These are phyloP conservation scores for Nakazawaea ishiwadae DNA, from an alignment of 805 yeast genomes.

Conservation along the genomic window DNA sequence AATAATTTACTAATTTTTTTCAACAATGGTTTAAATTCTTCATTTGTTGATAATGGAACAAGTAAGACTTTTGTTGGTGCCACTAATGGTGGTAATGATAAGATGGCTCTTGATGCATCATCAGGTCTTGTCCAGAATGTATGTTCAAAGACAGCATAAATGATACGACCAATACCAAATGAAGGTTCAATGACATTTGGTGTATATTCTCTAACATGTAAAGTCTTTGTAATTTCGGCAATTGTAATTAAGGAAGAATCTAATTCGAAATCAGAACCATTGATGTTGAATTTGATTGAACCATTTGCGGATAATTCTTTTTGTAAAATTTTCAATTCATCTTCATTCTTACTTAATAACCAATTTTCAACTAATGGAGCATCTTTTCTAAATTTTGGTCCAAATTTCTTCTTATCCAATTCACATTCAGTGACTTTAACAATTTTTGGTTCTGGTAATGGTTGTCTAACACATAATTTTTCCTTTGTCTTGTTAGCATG, in stretches of 20 bases:
- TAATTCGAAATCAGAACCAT: constrained; percentile 67
- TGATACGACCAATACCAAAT: constrained; percentile 96
- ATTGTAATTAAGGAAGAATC: constrained; percentile 70
- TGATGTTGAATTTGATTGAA: constrained; percentile 61
- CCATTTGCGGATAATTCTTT: constrained; percentile 59
- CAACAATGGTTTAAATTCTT: constrained; percentile 72
- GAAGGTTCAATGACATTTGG: constrained; percentile 99
- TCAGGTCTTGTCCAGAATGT: constrained; percentile 93
- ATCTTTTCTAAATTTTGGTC: constrained; percentile 96
- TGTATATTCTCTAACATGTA: constrained; percentile 90
- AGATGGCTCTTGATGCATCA: constrained; percentile 71
- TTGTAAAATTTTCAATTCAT: constrained; percentile 74
- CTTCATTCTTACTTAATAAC: constrained; percentile 72
- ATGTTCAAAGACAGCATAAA: constrained; percentile 92
- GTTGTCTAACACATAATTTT: constrained; percentile 90
- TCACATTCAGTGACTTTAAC: constrained; percentile 83
- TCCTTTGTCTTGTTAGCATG: constrained; percentile 94
- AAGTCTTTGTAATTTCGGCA: constrained; percentile 72
- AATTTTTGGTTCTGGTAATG: constrained; percentile 75
- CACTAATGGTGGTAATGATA: constrained; percentile 90
- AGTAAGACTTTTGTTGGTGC: constrained; percentile 97
- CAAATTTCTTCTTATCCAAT: constrained; percentile 91
- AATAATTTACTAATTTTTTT: constrained; percentile 64
- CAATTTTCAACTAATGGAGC: constrained; percentile 88
- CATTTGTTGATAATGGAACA: constrained; percentile 88